These are phyloP conservation scores for Rosa chinensis DNA, from an alignment of 306 rosid genomes.

Conservation along the genomic window DNA sequence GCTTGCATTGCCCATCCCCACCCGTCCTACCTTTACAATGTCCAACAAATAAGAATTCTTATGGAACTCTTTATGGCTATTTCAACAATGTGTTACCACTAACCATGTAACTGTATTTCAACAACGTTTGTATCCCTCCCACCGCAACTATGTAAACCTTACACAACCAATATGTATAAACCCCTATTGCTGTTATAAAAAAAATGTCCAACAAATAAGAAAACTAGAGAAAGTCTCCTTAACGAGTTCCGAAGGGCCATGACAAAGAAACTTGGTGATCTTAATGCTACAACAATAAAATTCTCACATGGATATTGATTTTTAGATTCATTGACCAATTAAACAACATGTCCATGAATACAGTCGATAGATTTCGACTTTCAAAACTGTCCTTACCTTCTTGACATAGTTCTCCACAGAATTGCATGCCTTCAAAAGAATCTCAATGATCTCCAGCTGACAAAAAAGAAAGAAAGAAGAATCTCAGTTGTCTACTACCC, in stretches of 20 bases:
- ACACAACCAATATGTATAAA: not conserved
- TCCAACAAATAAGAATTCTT: not conserved
- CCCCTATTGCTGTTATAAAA: not conserved
- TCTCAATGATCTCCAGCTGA: slow-evolving; percentile 71
- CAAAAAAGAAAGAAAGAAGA: slow-evolving; percentile 15
- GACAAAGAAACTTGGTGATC: not conserved
- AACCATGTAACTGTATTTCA: not conserved
- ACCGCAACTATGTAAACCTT: not conserved
- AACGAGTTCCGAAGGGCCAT: not conserved
- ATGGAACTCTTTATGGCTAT: not conserved
- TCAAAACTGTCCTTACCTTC: slow-evolving; percentile 48
- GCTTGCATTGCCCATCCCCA: not conserved
- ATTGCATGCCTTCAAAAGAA: slow-evolving; percentile 71
- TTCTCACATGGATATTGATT: not conserved
- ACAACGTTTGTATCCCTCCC: not conserved
- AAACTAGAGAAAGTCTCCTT: not conserved
- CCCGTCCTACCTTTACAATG: not conserved
- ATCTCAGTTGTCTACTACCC: slow-evolving; percentile 24
- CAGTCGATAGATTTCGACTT: not conserved
- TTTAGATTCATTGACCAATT: not conserved
- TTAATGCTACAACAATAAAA: slow-evolving; percentile 2
- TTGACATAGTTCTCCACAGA: slow-evolving; percentile 47
- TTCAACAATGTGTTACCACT: not conserved
- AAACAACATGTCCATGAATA: not conserved
- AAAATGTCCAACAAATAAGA: not conserved